phyloP scores from a whole-genome alignment of 208 protist genomes.

The Leishmania braziliensis region DNA sequence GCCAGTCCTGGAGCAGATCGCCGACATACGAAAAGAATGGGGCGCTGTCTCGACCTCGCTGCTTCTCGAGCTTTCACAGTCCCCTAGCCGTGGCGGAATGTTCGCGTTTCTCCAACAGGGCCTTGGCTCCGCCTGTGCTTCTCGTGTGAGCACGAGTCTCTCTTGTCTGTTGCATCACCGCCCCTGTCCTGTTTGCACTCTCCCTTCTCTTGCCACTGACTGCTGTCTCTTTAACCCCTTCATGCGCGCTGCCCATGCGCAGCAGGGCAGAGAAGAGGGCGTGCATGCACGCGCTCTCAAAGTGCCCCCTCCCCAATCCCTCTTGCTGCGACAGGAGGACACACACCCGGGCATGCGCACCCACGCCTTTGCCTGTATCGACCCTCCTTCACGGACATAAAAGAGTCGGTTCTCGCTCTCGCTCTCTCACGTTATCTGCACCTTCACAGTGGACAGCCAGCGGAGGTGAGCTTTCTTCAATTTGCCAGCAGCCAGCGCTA shows the following conservation, averaged over 20 bases:
- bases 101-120: background rate
- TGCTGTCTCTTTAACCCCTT: background rate
- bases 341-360: background rate
- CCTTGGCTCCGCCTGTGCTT: background rate
- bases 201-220: background rate
- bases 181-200: background rate
- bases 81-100: background rate
- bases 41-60: background rate
- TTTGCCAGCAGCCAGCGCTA: constrained; percentile 72
- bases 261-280: background rate
- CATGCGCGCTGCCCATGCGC: background rate
- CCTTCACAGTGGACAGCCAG: background rate
- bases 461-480: constrained; percentile 53
- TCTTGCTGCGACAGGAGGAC: background rate
- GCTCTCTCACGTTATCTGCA: background rate
- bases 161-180: background rate
- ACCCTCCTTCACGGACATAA: background rate
- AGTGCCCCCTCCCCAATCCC: background rate
- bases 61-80: background rate
- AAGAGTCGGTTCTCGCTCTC: background rate
- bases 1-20: background rate
- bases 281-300: background rate
- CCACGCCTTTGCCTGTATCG: background rate
- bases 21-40: background rate
- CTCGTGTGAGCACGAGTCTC: background rate